Conservation (phyloP, 1,139 yeast genomes). For the Protomyces macrosporus region DNA sequence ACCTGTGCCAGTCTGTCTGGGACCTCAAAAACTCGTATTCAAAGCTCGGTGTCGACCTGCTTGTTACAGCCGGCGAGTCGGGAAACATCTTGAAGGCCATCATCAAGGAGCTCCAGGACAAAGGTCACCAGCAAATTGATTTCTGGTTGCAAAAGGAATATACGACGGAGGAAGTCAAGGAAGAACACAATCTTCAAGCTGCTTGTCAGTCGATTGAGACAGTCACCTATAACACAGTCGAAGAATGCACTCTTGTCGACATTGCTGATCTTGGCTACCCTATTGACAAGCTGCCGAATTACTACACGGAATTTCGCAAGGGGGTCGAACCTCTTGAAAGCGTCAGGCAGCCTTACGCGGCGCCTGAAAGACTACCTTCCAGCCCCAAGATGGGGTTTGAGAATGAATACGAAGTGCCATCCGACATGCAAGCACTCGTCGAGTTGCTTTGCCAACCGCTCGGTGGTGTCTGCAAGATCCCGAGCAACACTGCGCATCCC, state of each 20-base stretch:
- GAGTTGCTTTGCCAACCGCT: slow-evolving; percentile 9
- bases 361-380: slow-evolving; percentile 5
- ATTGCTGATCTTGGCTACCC: slow-evolving; percentile 14
- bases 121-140: neutral
- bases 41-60: slow-evolving; percentile 6
- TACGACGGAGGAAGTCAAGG: slow-evolving; percentile 11
- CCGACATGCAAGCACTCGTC: slow-evolving; percentile 10
- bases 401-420: slow-evolving; percentile 12
- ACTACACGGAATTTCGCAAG: slow-evolving; percentile 19
- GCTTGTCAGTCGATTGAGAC: neutral
- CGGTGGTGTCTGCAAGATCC: slow-evolving; percentile 4
- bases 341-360: slow-evolving; percentile 10
- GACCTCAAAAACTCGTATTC: slow-evolving; percentile 9
- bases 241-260: slow-evolving; percentile 16
- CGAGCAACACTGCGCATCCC: slow-evolving; percentile 16
- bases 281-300: slow-evolving; percentile 12
- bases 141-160: slow-evolving; percentile 22
- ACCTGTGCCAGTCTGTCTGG: slow-evolving; percentile 22
- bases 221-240: slow-evolving; percentile 3
- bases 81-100: slow-evolving; percentile 2
- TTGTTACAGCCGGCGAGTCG: slow-evolving; percentile 9
- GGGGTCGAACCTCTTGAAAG: slow-evolving; percentile 18
- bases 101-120: neutral
- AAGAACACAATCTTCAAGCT: neutral
- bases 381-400: neutral